Base-by-base conservation (phyloP, 73 alveolate species). In the Symbiodinium natans region DNA sequence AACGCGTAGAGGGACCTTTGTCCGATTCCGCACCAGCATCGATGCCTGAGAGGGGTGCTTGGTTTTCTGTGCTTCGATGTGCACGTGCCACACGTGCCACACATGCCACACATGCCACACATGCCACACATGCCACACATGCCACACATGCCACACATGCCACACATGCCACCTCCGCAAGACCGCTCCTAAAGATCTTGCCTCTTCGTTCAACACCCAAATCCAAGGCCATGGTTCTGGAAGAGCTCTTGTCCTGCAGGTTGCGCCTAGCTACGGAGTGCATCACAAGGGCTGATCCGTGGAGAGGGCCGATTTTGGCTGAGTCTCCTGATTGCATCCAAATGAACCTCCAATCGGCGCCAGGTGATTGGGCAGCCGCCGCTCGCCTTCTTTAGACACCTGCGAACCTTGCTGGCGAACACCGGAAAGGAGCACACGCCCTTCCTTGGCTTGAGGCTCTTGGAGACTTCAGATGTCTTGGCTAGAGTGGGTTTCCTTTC, bases 171-270 rank as follows among this genome's bases (percentile, higher is more conserved):
- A n/a, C n/a, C n/a, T n/a, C n/a, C n/a, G n/a, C n/a, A n/a, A n/a
- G n/a, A n/a, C n/a, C n/a, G n/a, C n/a, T n/a, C n/a, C n/a, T n/a
- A n/a, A n/a, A n/a, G n/a, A n/a, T n/a, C 68, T 27, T 52, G 68
- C 68, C 54, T 88, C 95, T 73, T 88, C 95, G 36, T 88, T 88
- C 46, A 88, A 41, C 41, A 88, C 95, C 95, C 95, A 88, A 48
- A 88, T 88, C 95, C 95, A 88, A 40, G 95, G 95, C 95, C 95
- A 88, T 9, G 95, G 95, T 31, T 88, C 95, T 29, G 95, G 95
- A 56, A 88, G 42, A 11, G 74, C 31, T 2, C 95, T 52, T 21
- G 68, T 52, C 68, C 68, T 52, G 68, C 68, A 52, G 85, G 25
- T 23, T 52, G 8, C 95, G 63, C 36, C 46, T 54, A 17, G 93